Conservation (phyloP, 805 yeast species). For the Metschnikowia peoriensis region DNA sequence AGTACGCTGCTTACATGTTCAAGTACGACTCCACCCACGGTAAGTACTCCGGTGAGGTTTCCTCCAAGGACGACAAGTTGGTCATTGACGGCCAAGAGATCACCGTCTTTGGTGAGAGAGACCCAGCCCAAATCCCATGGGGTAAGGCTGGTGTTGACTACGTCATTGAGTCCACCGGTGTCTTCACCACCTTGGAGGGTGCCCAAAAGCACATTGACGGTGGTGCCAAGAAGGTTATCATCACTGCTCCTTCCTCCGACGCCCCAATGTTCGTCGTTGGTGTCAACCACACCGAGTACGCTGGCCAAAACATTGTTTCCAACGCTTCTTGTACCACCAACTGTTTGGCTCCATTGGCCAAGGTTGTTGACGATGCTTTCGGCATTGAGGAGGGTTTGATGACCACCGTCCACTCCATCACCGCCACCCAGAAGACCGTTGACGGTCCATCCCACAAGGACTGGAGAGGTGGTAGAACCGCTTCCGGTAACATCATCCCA, state of each 20-base stretch:
- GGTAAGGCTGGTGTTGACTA: slow-evolving; percentile 76
- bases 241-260: slow-evolving; percentile 91
- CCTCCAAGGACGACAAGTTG: slow-evolving; percentile 54
- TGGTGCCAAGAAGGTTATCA: slow-evolving; percentile 93
- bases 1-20: slow-evolving; percentile 93
- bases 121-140: slow-evolving; percentile 89
- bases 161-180: slow-evolving; percentile 94
- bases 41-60: slow-evolving; percentile 72
- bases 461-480: slow-evolving; percentile 99
- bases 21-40: slow-evolving; percentile 96
- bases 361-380: slow-evolving; percentile 79
- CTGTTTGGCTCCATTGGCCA: slow-evolving; percentile 93
- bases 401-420: slow-evolving; percentile 96
- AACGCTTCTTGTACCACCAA: slow-evolving; percentile 96
- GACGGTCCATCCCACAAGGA: slow-evolving; percentile 97
- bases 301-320: slow-evolving; percentile 74
- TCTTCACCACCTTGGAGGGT: slow-evolving; percentile 79
- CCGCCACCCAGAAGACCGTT: slow-evolving; percentile 95
- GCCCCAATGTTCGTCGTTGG: slow-evolving; percentile 96
- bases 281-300: slow-evolving; percentile 79
- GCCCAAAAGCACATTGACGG: slow-evolving; percentile 82
- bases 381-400: slow-evolving; percentile 90
- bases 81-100: slow-evolving; percentile 69
- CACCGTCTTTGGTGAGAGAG: slow-evolving; percentile 73
- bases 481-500: slow-evolving; percentile 93